phyloP scores from a whole-genome alignment of 2,329 filamentous ascomycete species.

The Xylariaceae sp. region DNA sequence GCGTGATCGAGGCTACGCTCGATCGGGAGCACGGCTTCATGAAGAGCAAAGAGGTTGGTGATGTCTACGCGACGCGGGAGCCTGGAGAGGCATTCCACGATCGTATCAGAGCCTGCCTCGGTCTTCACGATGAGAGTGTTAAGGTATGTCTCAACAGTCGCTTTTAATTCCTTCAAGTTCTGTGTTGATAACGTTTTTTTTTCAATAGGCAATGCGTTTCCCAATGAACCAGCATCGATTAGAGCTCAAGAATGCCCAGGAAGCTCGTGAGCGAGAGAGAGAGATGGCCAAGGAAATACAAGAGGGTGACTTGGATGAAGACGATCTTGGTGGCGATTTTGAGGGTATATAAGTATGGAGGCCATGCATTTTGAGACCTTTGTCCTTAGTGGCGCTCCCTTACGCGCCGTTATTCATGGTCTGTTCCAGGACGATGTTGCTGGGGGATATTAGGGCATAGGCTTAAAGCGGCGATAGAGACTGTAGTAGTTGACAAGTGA shows the following conservation, averaged over 20 bases:
- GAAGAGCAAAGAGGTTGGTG: conserved; percentile 95
- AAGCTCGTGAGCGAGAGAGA: conserved; percentile 91
- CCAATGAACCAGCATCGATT: conserved; percentile 98
- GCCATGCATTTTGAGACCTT: conserved; percentile 26
- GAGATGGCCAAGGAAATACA: conserved; percentile 99
- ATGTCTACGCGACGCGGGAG: conserved; percentile 93
- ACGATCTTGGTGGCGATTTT: conserved; percentile 92
- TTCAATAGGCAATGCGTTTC: conserved; percentile 82
- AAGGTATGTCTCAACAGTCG: conserved; percentile 58
- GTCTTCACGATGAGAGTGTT: conserved; percentile 93
- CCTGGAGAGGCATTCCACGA: conserved; percentile 97
- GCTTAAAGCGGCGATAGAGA: conserved; percentile 12
- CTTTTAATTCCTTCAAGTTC: background rate
- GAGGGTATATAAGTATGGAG: conserved; percentile 69
- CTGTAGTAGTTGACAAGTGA: conserved; percentile 20
- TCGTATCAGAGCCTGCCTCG: conserved; percentile 84
- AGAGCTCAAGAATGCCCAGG: conserved; percentile 96
- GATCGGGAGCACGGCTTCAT: conserved; percentile 95
- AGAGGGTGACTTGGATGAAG: conserved; percentile 93
- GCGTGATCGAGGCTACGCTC: conserved; percentile 90
- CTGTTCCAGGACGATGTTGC: conserved; percentile 9
- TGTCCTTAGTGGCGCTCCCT: conserved; percentile 16
- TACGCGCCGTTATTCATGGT: conserved; percentile 11
- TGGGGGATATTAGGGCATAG: conserved; percentile 7
- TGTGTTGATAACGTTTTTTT: conserved; percentile 25